These are phyloP conservation scores for Xylariales sp. DNA, from an alignment of 2,329 filamentous ascomycete species.

Conservation along the genomic window DNA sequence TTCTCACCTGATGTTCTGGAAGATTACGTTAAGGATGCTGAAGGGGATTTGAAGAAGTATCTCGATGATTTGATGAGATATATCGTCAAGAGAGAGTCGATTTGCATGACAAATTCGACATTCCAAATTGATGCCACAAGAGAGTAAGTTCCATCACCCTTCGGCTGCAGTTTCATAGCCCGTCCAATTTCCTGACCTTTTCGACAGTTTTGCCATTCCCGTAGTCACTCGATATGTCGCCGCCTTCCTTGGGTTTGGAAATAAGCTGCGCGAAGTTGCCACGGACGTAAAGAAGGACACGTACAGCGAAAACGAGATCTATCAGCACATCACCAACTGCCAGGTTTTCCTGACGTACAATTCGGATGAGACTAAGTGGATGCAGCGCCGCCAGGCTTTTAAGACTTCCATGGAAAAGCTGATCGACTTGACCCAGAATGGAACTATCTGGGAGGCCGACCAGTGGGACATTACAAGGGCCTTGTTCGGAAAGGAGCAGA, in stretches of 20 bases:
- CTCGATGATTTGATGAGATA: conserved; percentile 2
- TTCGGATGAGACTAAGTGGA: conserved; percentile 18
- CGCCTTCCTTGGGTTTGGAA: conserved; percentile 17
- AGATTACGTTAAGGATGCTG: not conserved
- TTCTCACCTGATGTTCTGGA: not conserved
- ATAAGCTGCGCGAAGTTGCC: conserved; percentile 10
- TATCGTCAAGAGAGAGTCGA: conserved; percentile 4
- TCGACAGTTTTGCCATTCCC: conserved; percentile 16
- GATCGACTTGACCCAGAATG: conserved; percentile 6
- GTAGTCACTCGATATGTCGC: conserved; percentile 25
- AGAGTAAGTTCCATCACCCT: conserved; percentile 13
- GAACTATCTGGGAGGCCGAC: conserved; percentile 5
- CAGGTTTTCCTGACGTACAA: conserved; percentile 19
- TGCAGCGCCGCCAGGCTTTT: conserved; percentile 11
- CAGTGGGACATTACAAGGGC: conserved; percentile 4
- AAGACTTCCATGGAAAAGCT: conserved; percentile 2
- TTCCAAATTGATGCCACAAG: conserved; percentile 18
- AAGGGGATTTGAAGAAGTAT: conserved; percentile 3
- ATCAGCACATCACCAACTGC: conserved; percentile 20
- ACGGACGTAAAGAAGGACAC: conserved; percentile 10
- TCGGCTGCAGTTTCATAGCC: not conserved
- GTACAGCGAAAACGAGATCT: conserved; percentile 18
- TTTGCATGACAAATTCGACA: conserved; percentile 7
- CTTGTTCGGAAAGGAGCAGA: conserved; percentile 3
- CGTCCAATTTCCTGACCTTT: not conserved